Base-by-base conservation (phyloP, 345 rosid species). In the Ceriops decandra region DNA sequence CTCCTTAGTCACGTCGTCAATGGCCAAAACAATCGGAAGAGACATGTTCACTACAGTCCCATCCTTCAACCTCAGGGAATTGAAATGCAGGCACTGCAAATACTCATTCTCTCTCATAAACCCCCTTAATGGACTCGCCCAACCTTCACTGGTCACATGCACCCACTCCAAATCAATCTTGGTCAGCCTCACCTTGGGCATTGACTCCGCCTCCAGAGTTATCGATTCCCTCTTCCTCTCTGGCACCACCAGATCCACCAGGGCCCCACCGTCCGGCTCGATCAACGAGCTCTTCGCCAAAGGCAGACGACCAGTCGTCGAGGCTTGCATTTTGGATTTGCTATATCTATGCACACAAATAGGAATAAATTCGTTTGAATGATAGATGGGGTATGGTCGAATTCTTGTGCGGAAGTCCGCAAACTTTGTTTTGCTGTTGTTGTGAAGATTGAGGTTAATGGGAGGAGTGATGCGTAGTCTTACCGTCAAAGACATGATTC, bases 21-120 rank as follows among this genome's bases (percentile, higher is more conserved):
- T 85, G 7, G 97, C 98, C 85, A 95, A 86, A 70, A 95, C 93
- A 79, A 95, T 88, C 8, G 99, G 98, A 67, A 95, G 87, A 16
- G 99, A 91, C 99, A 95, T 95, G 68, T 95, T 95, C 1, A 88
- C 97, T 38, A 68, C 9, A 65, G 79, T 42, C 60, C 93, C 93
- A 72, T 90, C 85, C 52, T 75, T 80, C 79, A 87, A 60, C 69
- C 83, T 82, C 62, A 90, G 42, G 51, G 81, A 90, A 81, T 86
- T 91, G 60, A 95, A 91, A 83, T 95, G 98, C 87, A 91, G 66
- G 74, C 90, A 83, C 82, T 95, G 99, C 70, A 95, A 65, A 67
- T 91, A 91, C 89, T 95, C 90, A 52, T 82, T 77, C 79, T 91
- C 98, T 70, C 96, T 87, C 99, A 91, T 95, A 74, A 95, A 95